Evolutionary conservation across 1,139 yeast genomes (phyloP).

Genomic region (Taphrina confusa): DNA sequence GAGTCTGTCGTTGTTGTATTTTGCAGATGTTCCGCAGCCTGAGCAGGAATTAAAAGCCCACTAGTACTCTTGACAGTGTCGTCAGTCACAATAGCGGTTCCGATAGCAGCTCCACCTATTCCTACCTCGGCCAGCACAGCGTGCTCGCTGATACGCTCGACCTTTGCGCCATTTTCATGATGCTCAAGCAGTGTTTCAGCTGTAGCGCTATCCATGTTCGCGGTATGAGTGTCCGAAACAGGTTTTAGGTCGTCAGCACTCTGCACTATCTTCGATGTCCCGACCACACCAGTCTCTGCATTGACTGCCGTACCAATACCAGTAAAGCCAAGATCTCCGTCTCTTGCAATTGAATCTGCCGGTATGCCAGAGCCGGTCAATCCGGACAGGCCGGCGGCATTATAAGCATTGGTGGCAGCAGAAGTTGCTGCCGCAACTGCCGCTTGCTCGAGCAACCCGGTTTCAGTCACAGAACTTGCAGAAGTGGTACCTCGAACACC

Average conservation of each 20-base stretch:
- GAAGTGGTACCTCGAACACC: background rate
- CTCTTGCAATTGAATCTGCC: slow-evolving; percentile 2
- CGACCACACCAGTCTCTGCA: slow-evolving; percentile 27
- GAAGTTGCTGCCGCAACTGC: slow-evolving; percentile 33
- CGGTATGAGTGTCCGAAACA: slow-evolving; percentile 30
- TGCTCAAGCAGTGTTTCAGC: slow-evolving; percentile 12
- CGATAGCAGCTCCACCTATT: slow-evolving; percentile 30
- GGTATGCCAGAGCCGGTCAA: slow-evolving; percentile 6
- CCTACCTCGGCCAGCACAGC: slow-evolving; percentile 34
- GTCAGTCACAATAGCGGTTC: slow-evolving; percentile 31
- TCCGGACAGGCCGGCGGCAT: slow-evolving; percentile 23
- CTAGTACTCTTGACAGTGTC: slow-evolving; percentile 14
- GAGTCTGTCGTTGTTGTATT: background rate
- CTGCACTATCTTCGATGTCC: slow-evolving; percentile 30
- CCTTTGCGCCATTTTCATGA: slow-evolving; percentile 28
- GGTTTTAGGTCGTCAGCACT: slow-evolving; percentile 7
- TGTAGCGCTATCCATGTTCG: slow-evolving; percentile 13
- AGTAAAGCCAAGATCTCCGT: slow-evolving; percentile 19
- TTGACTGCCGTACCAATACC: slow-evolving; percentile 34
- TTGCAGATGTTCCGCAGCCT: slow-evolving; percentile 28
- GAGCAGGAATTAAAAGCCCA: slow-evolving; percentile 17
- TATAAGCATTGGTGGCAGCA: slow-evolving; percentile 31
- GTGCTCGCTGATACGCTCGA: slow-evolving; percentile 30
- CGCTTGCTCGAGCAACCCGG: slow-evolving; percentile 22
- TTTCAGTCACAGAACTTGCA: background rate